Evolutionary conservation across 441 rosid species (phyloP), one percentile per base, ranked within the genome.

Genomic region (Melastoma candidum): DNA sequence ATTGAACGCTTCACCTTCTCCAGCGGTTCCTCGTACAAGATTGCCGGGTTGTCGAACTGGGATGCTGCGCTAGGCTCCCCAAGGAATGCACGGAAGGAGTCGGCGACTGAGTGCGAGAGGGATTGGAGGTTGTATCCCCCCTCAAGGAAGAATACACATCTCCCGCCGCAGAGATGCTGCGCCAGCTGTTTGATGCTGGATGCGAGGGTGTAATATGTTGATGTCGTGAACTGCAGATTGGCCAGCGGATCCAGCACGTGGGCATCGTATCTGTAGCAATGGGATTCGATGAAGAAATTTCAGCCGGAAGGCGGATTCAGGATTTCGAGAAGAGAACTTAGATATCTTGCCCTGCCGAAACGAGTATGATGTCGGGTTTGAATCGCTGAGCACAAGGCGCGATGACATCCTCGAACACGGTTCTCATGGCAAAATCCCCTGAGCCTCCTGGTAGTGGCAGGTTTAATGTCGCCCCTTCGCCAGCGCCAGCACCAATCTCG

Each of bases 81-180:
- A 0, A 87, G 82, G 63, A 92, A 79, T 29, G 96, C 96, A 3
- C 92, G 77, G 66, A 92, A 92, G 11, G 94, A 77, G 67, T 92
- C 96, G 5, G 94, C 81, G 27, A 92, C 95, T 0, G 98, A 92
- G 58, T 85, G 61, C 9, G 98, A 83, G 56, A 92, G 89, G 13
- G 98, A 80, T 13, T 82, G 71, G 45, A 88, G 96, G 71, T 92
- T 92, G 78, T 92, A 85, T 36, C 98, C 98, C 54, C 98, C 98
- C 73, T 92, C 98, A 71, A 83, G 65, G 81, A 85, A 90, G 67
- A 88, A 92, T 25, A 88, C 74, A 11, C 98, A 92, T 4, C 94
- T 86, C 0, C 96, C 95, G 2, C 84, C 82, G 2, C 98, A 90
- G 7, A 92, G 74, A 61, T 85, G 89, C 63, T 75, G 78, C 0